Evolutionary conservation across 2,329 filamentous ascomycete species (phyloP), one percentile per base, ranked within the genome.

Genomic region (Neofusicoccum cordaticola): DNA sequence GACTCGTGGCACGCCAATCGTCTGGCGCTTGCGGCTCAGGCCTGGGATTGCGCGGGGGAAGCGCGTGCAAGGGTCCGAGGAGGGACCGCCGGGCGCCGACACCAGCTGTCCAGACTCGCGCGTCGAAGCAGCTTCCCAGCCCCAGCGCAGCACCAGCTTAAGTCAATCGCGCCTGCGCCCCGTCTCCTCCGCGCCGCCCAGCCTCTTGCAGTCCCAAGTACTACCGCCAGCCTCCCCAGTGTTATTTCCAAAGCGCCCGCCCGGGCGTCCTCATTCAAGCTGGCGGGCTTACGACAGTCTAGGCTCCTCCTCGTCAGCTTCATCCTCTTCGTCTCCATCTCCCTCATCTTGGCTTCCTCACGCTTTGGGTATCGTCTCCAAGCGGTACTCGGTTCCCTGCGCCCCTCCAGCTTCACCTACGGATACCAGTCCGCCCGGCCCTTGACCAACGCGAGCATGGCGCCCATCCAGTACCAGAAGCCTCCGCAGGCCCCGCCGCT

Each of bases 401-500:
- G 47, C 27, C 64, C 48, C 58, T 64, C 63, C 17, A 34, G 37
- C 53, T 52, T 47, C 44, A 15, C 42, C 15, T 45, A 31, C 27
- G 60, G 44, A 12, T 50, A 56, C 19, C 42, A 60, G 31, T 62
- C 66, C 42, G 57, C 65, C 45, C 63, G 70, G 70, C 77, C 80
- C 52, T 70, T 82, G 73, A 79, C 80, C 68, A 88, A 83, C 69
- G 83, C 79, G 75, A 84, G 77, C 73, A 91, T 91, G 88, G 86
- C 85, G 69, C 83, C 86, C 66, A 78, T 84, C 69, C 85, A 87
- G 77, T 92, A 90, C 79, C 85, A 84, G 76, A 89, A 84, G 74
- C 91, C 91, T 68, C 91, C 91, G 2, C 91, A 94, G 81, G 83
- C 88, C 45, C 91, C 91, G 65, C 90, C 91, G 63, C 84, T 88